These are phyloP conservation scores for Cardamine resedifolia DNA, from an alignment of 345 rosid species.

Conservation along the genomic window DNA sequence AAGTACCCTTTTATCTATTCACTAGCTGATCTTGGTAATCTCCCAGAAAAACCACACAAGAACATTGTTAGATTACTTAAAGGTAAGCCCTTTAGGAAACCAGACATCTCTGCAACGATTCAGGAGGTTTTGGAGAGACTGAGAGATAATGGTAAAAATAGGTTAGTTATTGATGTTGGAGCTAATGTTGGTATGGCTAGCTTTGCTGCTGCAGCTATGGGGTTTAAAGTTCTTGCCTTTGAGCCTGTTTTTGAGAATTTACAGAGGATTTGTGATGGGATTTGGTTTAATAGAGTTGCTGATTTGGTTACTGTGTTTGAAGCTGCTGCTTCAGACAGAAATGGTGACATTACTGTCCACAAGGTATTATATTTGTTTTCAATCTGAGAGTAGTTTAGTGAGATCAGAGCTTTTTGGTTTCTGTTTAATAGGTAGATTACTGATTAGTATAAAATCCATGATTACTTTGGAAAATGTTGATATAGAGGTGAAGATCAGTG, in stretches of 20 bases:
- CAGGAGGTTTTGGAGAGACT: slow-evolving; percentile 64
- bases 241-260: slow-evolving; percentile 93
- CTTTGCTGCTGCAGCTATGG: slow-evolving; percentile 94
- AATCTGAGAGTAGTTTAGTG: background rate
- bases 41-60: slow-evolving; percentile 96
- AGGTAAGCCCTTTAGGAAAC: slow-evolving; percentile 87
- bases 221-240: slow-evolving; percentile 78
- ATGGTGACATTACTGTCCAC: slow-evolving; percentile 80
- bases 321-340: slow-evolving; percentile 80
- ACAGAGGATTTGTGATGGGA: slow-evolving; percentile 95
- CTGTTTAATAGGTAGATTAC: background rate
- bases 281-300: slow-evolving; percentile 83
- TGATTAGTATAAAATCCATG: background rate
- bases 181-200: slow-evolving; percentile 99
- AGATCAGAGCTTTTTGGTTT: background rate
- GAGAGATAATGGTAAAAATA: slow-evolving; percentile 46
- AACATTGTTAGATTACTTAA: slow-evolving; percentile 85
- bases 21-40: slow-evolving; percentile 77
- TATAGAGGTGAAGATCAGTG: background rate
- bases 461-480: background rate
- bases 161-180: slow-evolving; percentile 84
- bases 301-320: slow-evolving; percentile 77
- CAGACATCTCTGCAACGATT: slow-evolving; percentile 83
- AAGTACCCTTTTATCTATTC: slow-evolving; percentile 77
- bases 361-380: slow-evolving; percentile 52